Evolutionary conservation across 805 yeast species (phyloP), one percentile per base, ranked within the genome.

Genomic region (Zygosaccharomyces kombuchaensis): DNA sequence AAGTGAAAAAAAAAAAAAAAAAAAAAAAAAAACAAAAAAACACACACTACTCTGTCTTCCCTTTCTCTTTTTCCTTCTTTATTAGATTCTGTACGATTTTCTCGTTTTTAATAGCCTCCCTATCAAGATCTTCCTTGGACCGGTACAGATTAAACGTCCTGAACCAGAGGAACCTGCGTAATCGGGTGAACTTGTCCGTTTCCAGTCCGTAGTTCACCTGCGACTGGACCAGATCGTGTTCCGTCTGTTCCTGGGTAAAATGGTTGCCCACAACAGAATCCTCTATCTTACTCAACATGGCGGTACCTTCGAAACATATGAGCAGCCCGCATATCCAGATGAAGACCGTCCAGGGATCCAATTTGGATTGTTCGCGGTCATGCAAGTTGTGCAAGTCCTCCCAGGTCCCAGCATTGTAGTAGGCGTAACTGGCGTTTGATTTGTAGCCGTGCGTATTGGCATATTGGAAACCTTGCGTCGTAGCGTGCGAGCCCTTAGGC

Each of bases 321-420:
- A 67, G 62, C 2, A 73, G 63, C 4, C 70, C 63, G 6, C 68
- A 59, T 10, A 68, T 54, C 46, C 73, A 70, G 4, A 72, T 52
- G 6, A 69, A 61, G 0, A 69, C 57, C 67, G 43, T 72, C 64
- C 43, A 74, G 69, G 56, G 64, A 66, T 64, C 67, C 69, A 53
- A 72, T 72, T 60, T 68, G 72, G 56, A 72, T 62, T 72, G 76
- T 4, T 73, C 72, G 14, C 48, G 49, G 30, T 54, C 55, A n/a
- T 50, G 48, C 40, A 69, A 46, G 13, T 66, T 55, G 36, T 78
- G 75, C 57, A 73, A 74, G 46, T 80, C 86, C 51, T 80, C 84
- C 85, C 85, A 80, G 0, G 76, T 76, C 0, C 81, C 81, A 0
- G 85, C 83, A 40, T 68, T 75, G 79, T 82, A 78, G 59, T 80